phyloP scores from a whole-genome alignment of 2,329 filamentous ascomycete genomes.

The Sporothrix euskadiensis region DNA sequence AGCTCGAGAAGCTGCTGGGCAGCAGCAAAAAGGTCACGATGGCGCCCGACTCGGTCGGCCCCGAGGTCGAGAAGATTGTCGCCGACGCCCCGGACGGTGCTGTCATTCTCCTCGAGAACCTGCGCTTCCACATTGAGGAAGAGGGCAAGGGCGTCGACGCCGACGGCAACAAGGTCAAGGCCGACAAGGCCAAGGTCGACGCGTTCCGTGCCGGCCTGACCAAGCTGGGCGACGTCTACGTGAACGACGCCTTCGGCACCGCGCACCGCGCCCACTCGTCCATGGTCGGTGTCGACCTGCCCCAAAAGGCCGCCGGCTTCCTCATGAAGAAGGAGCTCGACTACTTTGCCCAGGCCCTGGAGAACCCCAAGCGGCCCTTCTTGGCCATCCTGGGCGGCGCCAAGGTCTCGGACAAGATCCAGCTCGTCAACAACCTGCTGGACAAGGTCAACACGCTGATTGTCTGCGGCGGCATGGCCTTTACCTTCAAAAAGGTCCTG shows the following conservation, averaged over 20 bases:
- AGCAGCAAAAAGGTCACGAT: conserved; percentile 80
- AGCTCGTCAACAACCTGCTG: conserved; percentile 97
- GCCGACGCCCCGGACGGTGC: conserved; percentile 78
- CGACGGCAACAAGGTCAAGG: conserved; percentile 96
- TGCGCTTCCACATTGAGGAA: conserved; percentile 97
- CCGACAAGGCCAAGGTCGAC: conserved; percentile 87
- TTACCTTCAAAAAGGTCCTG: conserved; percentile 99
- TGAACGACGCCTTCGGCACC: conserved; percentile 99
- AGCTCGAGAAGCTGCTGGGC: conserved; percentile 84
- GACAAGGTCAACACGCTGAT: conserved; percentile 97
- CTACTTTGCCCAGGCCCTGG: conserved; percentile 97
- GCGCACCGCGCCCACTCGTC: conserved; percentile 98
- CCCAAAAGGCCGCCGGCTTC: conserved; percentile 96
- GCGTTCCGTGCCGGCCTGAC: conserved; percentile 95
- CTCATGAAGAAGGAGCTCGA: conserved; percentile 99
- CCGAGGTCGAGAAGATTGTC: conserved; percentile 86
- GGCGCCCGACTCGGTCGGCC: conserved; percentile 85
- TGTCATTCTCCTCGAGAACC: conserved; percentile 91
- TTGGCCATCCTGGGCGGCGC: conserved; percentile 96
- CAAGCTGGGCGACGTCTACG: conserved; percentile 89
- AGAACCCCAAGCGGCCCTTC: conserved; percentile 92
- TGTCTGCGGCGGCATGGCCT: conserved; percentile 97
- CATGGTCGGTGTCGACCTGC: conserved; percentile 95
- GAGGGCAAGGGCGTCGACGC: conserved; percentile 94
- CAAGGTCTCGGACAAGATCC: conserved; percentile 99